Evolutionary conservation across 257 asterid genomes (phyloP), one percentile per base, ranked within the genome.

Genomic region (Nicotiana otophora): DNA sequence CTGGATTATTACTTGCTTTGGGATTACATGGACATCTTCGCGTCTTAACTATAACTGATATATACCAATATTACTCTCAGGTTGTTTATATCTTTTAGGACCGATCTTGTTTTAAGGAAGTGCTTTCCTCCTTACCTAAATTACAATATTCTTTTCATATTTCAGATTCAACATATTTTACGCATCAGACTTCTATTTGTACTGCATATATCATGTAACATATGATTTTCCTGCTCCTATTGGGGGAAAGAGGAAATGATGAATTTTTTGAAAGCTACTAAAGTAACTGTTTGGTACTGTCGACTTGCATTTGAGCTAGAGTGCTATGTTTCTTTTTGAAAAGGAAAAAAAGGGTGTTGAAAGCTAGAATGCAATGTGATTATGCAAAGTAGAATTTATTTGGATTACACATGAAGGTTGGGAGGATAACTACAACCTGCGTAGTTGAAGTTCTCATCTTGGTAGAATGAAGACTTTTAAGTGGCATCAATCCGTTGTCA

Each of bases 11-110:
- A 72, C 94, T 96, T 83, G 98, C 98, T 84, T 87, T 96, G 92
- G 99, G 99, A 82, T 90, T 96, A 87, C 98, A 94, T 87, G 98
- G 99, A 72, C 98, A 96, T 88, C 99, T 96, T 84, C 88, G 91
- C 31, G 97, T 90, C 39, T 88, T 96, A 70, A 88, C 90, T 84
- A 90, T 92, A 84, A 83, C 98, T 0, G 99, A 96, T 86, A 93
- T 96, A 83, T 96, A 87, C 89, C 94, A 92, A 85, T 94, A 96
- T 85, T 94, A 87, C 87, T 90, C 97, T 72, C 95, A 88, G 98
- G 99, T 96, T 55, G 84, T 36, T 84, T 53, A 53, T 81, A n/a
- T 26, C 62, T 74, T 74, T 74, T 15, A 5, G 42, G 42, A 15
- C 80, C 42, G 15, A 51, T 74, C 80, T 48, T 30, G 16, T 23